Conservation (phyloP, 2,329 filamentous ascomycete species). For the Aspergillus quadrilineatus region DNA sequence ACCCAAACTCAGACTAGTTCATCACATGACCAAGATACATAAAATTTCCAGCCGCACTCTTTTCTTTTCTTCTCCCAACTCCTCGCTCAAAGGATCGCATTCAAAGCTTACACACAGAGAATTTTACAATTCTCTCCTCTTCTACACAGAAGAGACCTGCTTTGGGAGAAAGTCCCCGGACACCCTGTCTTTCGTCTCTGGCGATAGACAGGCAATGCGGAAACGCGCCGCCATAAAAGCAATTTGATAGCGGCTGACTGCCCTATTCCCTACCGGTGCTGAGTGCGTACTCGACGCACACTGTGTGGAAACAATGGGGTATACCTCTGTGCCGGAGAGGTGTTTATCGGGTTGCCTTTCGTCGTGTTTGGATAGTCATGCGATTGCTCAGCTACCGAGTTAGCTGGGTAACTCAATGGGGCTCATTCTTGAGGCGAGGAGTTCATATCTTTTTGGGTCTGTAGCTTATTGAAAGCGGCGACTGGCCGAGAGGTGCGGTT, state of each 20-base stretch:
- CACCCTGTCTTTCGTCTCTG: slow-evolving; percentile 55
- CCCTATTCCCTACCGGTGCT: slow-evolving; percentile 48
- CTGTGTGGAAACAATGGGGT: slow-evolving; percentile 39
- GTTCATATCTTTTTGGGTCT: slow-evolving; percentile 55
- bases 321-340: slow-evolving; percentile 36
- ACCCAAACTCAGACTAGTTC: slow-evolving; percentile 22
- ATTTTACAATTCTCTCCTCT: slow-evolving; percentile 39
- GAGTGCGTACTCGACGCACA: slow-evolving; percentile 54
- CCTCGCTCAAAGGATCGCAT: slow-evolving; percentile 99
- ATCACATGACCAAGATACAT: slow-evolving; percentile 24
- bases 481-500: slow-evolving; percentile 28
- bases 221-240: slow-evolving; percentile 99
- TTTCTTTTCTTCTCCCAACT: slow-evolving; percentile 52
- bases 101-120: slow-evolving; percentile 98
- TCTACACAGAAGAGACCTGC: slow-evolving; percentile 49
- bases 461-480: slow-evolving; percentile 58
- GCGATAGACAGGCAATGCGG: slow-evolving; percentile 63
- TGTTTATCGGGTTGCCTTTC: slow-evolving; percentile 63
- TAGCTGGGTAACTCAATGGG: slow-evolving; percentile 94
- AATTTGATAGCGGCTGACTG: slow-evolving; percentile 76
- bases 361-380: slow-evolving; percentile 97
- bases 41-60: slow-evolving; percentile 18
- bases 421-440: slow-evolving; percentile 99
- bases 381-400: slow-evolving; percentile 69
- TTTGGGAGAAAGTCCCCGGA: slow-evolving; percentile 99